Evolutionary conservation across 108 stramenopile genomes (phyloP).

Genomic region (Schizochytrium sp.): DNA sequence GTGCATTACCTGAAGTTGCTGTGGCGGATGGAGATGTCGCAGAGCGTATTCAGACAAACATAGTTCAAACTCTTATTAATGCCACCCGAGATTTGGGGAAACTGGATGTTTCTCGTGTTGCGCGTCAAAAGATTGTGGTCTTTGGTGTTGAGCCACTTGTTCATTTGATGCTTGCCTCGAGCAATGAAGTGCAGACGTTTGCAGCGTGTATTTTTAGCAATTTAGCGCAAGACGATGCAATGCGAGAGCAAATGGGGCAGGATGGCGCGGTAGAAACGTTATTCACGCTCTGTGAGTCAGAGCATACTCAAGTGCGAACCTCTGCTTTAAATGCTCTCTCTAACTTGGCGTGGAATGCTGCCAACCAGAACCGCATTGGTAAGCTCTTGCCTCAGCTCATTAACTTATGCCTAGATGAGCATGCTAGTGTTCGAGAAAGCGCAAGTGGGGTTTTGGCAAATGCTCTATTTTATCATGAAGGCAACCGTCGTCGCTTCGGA

Average conservation of each 20-base stretch:
- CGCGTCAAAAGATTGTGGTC: background rate
- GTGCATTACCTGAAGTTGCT: background rate
- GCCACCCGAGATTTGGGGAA: background rate
- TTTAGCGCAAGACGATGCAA: constrained; percentile 25
- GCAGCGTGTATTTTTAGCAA: constrained; percentile 1
- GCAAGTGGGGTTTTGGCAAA: constrained; percentile 30
- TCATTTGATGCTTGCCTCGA: background rate
- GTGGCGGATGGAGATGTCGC: constrained; percentile 23
- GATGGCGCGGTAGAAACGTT: constrained; percentile 15
- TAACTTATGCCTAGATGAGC: background rate
- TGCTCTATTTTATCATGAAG: constrained; percentile 42
- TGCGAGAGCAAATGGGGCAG: background rate
- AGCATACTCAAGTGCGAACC: background rate
- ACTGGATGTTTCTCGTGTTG: background rate
- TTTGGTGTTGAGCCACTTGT: constrained; percentile 13
- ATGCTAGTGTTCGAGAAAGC: background rate
- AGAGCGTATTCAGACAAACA: constrained; percentile 4
- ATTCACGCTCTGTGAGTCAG: background rate
- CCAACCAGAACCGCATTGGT: constrained; percentile 1
- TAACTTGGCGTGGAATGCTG: constrained; percentile 43
- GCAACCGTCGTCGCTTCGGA: constrained; percentile 40
- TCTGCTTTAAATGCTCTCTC: constrained; percentile 5
- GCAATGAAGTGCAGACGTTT: background rate
- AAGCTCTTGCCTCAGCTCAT: constrained; percentile 48
- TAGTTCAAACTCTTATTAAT: constrained; percentile 13